phyloP scores from a whole-genome alignment of 495 filamentous ascomycete genomes.

The Penicillium dipodomyicola region DNA sequence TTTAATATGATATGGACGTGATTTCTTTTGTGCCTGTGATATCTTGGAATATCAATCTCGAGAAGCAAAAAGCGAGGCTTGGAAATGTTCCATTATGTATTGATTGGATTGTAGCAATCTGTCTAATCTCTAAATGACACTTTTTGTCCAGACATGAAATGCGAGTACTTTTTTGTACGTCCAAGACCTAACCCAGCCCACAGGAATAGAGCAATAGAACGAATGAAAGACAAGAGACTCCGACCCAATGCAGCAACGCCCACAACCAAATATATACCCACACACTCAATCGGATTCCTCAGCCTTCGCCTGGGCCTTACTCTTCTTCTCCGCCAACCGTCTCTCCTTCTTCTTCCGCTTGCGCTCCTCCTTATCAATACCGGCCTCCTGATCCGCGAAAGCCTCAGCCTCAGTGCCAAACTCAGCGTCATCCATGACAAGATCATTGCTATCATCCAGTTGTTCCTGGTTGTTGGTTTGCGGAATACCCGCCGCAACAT shows the following conservation, averaged over 20 bases:
- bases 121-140: conserved; percentile 16
- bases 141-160: conserved; percentile 26
- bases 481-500: conserved; percentile 24
- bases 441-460: conserved; percentile 23
- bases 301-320: conserved; percentile 35
- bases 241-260: conserved; percentile 37
- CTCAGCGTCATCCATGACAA: conserved; percentile 29
- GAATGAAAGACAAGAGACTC: conserved; percentile 21
- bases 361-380: conserved; percentile 48
- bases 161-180: conserved; percentile 15
- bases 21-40: conserved; percentile 9
- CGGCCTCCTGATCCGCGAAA: conserved; percentile 26
- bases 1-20: conserved; percentile 8
- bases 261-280: conserved; percentile 16
- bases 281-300: conserved; percentile 28
- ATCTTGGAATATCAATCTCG: conserved; percentile 2
- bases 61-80: conserved; percentile 7
- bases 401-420: conserved; percentile 29
- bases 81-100: conserved; percentile 13
- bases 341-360: conserved; percentile 53
- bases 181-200: conserved; percentile 13
- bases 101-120: conserved; percentile 11
- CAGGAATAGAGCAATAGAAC: conserved; percentile 12
- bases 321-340: conserved; percentile 42
- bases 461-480: conserved; percentile 32